These are phyloP conservation scores for Wilcoxina mikolae DNA, from an alignment of 495 filamentous ascomycete genomes.

Conservation along the genomic window DNA sequence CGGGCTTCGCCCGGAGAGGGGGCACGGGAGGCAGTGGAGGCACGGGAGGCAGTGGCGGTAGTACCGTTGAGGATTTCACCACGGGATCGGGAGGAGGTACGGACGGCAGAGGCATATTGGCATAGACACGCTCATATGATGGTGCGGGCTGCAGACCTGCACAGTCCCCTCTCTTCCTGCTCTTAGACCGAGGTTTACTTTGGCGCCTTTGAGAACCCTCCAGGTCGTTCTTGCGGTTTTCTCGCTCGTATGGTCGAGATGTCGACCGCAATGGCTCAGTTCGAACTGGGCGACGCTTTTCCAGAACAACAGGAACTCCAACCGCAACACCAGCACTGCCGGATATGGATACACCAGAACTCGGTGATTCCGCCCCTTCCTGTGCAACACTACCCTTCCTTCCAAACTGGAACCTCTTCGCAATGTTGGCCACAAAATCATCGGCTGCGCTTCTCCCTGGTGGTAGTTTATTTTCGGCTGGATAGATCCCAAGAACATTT, in stretches of 20 bases:
- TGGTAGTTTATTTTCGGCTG: slow-evolving; percentile 6
- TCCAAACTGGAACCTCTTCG: background rate
- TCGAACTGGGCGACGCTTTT: background rate
- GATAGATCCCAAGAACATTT: slow-evolving; percentile 3
- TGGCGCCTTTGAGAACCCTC: background rate
- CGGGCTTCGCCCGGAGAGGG: background rate
- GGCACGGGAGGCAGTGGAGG: background rate
- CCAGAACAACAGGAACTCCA: background rate
- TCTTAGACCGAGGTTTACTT: background rate
- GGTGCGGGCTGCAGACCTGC: background rate
- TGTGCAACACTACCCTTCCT: background rate
- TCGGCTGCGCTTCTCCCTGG: slow-evolving; percentile 3
- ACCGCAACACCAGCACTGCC: background rate
- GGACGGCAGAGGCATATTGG: background rate
- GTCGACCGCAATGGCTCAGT: too few species aligned
- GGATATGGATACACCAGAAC: background rate
- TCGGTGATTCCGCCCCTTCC: background rate
- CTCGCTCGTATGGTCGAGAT: too few species aligned
- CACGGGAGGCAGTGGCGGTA: background rate
- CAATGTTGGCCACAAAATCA: slow-evolving; percentile 4
- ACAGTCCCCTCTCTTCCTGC: background rate
- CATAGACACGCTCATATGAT: slow-evolving; percentile 2
- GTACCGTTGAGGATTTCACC: background rate
- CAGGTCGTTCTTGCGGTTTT: background rate
- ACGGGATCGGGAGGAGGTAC: background rate